Evolutionary conservation across 805 yeast species (phyloP).

Genomic region (Babjeviella inositovora): DNA sequence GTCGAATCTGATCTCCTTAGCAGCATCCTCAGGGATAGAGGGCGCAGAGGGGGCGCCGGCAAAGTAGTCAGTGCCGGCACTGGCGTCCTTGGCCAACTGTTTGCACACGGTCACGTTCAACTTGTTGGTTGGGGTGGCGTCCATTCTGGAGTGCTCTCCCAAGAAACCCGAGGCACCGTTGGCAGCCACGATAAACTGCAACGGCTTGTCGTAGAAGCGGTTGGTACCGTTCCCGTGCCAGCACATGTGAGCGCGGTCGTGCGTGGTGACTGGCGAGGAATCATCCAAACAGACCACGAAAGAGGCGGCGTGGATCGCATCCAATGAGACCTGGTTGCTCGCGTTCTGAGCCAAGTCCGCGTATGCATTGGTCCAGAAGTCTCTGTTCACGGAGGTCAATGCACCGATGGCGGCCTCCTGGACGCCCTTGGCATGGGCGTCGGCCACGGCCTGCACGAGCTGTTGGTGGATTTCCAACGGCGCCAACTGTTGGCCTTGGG

Average conservation of each 20-base stretch:
- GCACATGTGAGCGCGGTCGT: conserved; percentile 67
- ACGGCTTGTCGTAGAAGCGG: conserved; percentile 84
- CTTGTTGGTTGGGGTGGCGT: conserved; percentile 89
- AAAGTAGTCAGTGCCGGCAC: conserved; percentile 6
- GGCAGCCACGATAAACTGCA: conserved; percentile 66
- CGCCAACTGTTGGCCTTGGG: conserved; percentile 22
- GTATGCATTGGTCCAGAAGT: conserved; percentile 56
- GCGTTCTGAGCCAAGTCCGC: conserved; percentile 33
- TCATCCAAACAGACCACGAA: conserved; percentile 76
- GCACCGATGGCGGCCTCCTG: conserved; percentile 52
- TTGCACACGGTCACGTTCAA: conserved; percentile 63
- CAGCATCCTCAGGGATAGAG: conserved; percentile 1
- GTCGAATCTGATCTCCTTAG: conserved; percentile 33
- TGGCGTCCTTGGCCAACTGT: conserved; percentile 31
- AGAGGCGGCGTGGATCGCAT: conserved; percentile 59
- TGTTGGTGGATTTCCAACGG: conserved; percentile 37
- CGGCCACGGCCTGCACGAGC: conserved; percentile 23
- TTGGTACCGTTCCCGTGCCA: conserved; percentile 97
- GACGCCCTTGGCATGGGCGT: conserved; percentile 16
- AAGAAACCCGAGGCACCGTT: conserved; percentile 86
- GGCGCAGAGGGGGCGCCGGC: conserved; percentile 4
- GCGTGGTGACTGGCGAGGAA: conserved; percentile 52
- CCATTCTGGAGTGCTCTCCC: conserved; percentile 97
- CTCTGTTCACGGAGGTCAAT: conserved; percentile 75
- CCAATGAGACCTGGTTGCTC: conserved; percentile 49